Base-by-base conservation (phyloP, 257 asterid genomes). In the Marsdenia floribunda region DNA sequence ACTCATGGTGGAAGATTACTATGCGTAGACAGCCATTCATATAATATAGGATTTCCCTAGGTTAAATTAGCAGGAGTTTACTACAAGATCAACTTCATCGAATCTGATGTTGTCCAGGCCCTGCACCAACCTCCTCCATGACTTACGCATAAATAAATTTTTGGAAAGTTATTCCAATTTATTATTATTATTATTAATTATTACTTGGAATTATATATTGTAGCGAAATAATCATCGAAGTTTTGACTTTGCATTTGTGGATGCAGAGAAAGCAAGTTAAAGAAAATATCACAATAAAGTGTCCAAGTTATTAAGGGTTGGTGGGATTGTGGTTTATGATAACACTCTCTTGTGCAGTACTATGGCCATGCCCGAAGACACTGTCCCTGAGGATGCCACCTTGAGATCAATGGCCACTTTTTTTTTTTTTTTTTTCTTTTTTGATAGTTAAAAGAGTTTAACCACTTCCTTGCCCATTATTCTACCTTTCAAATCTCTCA, bases 291-390 rank as follows among this genome's bases (percentile, higher is more conserved):
- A 90, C 9, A 88, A 88, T 70, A 85, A 77, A 73, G 4, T 88
- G 52, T 7, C 88, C 83, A 71, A 82, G 64, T 72, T 88, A 57
- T 4, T 90, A 83, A 88, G 71, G 67, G 79, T 84, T 16, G 91
- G 93, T 0, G 91, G 90, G 0, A 37, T 84, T 9, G 73, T 84
- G 18, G 79, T 83, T 9, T 90, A 88, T 54, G 96, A 90, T 42
- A 90, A 88, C 83, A 85, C 91, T 2, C 88, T 88, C 2, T 85
- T 89, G 91, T 47, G 46, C 6, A 91, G 91, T 21, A 66, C 87
- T 0, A 88, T n/a, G n/a, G n/a, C n/a, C n/a, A n/a, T n/a, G n/a
- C n/a, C n/a, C n/a, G n/a, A n/a, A n/a, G n/a, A n/a, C n/a, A n/a
- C n/a, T n/a, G n/a, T n/a, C n/a, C n/a, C n/a, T n/a, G n/a, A n/a